These are phyloP conservation scores for Plectosphaerella plurivora DNA, from an alignment of 2,329 filamentous ascomycete species.

Conservation along the genomic window DNA sequence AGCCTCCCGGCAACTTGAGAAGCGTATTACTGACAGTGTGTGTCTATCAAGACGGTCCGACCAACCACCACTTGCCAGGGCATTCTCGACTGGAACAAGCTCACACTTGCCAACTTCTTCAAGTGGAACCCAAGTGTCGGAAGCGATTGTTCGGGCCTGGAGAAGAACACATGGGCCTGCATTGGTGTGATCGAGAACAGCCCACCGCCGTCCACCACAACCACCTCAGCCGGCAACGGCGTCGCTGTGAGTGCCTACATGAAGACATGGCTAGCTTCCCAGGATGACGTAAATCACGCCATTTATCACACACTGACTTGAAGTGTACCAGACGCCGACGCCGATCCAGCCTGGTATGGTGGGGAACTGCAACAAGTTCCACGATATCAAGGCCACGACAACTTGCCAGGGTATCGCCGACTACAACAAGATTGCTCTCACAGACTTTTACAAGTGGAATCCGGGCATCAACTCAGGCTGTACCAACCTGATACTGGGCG, in stretches of 20 bases:
- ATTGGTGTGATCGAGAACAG: slow-evolving; percentile 3
- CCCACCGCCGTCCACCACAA: no score
- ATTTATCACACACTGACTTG: no score
- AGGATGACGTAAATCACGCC: no score
- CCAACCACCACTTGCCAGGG: slow-evolving; percentile 15
- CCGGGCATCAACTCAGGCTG: slow-evolving; percentile 6
- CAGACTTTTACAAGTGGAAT: slow-evolving; percentile 16
- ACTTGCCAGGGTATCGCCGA: slow-evolving; percentile 5
- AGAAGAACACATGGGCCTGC: slow-evolving; percentile 8
- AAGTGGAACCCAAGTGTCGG: slow-evolving; percentile 26
- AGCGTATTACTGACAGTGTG: no score
- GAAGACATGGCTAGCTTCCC: no score
- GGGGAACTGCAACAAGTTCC: slow-evolving; percentile 15
- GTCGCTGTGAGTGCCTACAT: no score
- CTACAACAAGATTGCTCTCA: slow-evolving; percentile 12
- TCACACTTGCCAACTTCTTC: slow-evolving; percentile 11
- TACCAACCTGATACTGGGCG: slow-evolving; percentile 4
- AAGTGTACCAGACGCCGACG: no score
- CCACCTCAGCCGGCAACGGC: no score
- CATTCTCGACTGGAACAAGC: slow-evolving; percentile 11
- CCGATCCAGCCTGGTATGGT: no score
- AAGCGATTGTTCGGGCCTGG: slow-evolving; percentile 17
- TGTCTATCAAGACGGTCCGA: slow-evolving; percentile 12
- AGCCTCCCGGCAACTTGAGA: no score
- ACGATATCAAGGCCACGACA: slow-evolving; percentile 4